phyloP scores from a whole-genome alignment of 2,329 filamentous ascomycete genomes.

The Fusarium udum region DNA sequence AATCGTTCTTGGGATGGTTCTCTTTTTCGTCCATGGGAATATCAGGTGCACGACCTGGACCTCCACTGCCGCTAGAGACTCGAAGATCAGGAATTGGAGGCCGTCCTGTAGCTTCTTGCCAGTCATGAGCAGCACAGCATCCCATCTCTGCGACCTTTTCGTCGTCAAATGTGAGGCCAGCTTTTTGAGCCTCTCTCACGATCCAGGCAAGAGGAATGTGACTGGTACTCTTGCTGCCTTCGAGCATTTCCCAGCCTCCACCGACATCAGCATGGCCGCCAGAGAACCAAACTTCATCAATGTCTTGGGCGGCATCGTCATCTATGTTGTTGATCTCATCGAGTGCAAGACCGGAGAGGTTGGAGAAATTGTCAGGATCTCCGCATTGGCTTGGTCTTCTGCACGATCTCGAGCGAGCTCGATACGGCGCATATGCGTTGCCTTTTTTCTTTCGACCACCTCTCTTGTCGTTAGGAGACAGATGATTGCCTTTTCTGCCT shows the following conservation, averaged over 20 bases:
- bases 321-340: conserved; percentile 51
- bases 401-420: conserved; percentile 51
- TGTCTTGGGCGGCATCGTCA: conserved; percentile 69
- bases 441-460: not conserved
- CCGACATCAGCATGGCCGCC: conserved; percentile 83
- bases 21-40: conserved; percentile 39
- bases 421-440: conserved; percentile 52
- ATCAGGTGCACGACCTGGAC: conserved; percentile 26
- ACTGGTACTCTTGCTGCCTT: conserved; percentile 69
- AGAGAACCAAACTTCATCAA: conserved; percentile 83
- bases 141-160: conserved; percentile 74
- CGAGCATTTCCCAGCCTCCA: conserved; percentile 74
- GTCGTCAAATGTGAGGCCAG: conserved; percentile 76
- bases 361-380: conserved; percentile 45
- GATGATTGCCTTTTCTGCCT: conserved; percentile 27
- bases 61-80: conserved; percentile 37
- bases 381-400: conserved; percentile 39
- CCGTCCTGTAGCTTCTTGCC: conserved; percentile 10
- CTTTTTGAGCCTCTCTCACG: conserved; percentile 66
- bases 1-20: conserved; percentile 48
- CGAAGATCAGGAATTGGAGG: conserved; percentile 46
- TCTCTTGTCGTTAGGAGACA: conserved; percentile 23
- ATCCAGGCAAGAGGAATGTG: conserved; percentile 78
- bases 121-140: conserved; percentile 52
- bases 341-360: conserved; percentile 43